Conservation (phyloP, 306 rosid genomes). For the Adenanthera pavonina region DNA sequence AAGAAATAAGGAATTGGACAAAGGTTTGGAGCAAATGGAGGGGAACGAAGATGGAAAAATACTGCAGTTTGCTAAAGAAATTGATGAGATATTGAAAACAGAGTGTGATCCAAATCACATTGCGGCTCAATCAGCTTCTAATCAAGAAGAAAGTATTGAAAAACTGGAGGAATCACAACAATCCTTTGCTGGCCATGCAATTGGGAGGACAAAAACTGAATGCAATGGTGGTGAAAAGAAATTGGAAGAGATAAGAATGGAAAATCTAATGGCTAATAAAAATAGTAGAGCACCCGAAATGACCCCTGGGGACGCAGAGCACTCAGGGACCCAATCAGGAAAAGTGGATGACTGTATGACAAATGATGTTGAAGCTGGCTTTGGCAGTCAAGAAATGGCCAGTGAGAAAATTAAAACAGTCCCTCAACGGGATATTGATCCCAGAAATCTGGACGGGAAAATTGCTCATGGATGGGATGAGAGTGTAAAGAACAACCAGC, state of each 20-base stretch:
- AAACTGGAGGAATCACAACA: conserved; percentile 34
- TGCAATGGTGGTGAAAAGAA: conserved; percentile 28
- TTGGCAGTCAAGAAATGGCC: conserved; percentile 41
- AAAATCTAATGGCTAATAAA: conserved; percentile 29
- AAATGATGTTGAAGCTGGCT: conserved; percentile 52
- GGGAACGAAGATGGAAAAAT: conserved; percentile 36
- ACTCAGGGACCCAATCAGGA: conserved; percentile 31
- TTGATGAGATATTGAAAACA: conserved; percentile 37
- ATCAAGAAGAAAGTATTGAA: conserved; percentile 36
- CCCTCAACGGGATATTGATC: conserved; percentile 46
- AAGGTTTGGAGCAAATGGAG: conserved; percentile 32
- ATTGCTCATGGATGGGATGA: conserved; percentile 52
- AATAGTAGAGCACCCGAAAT: conserved; percentile 30
- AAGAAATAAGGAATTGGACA: conserved; percentile 29
- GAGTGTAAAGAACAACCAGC: conserved; percentile 44
- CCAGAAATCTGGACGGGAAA: conserved; percentile 54
- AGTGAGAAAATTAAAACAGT: conserved; percentile 46
- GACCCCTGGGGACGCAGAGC: conserved; percentile 39
- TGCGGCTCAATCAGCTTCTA: conserved; percentile 30
- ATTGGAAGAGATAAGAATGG: conserved; percentile 38
- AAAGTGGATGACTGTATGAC: conserved; percentile 45
- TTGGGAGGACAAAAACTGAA: conserved; percentile 28
- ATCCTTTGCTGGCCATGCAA: conserved; percentile 34
- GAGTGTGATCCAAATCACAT: conserved; percentile 36
- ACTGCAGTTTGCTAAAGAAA: conserved; percentile 35